Conservation (phyloP, 352 stramenopile species). For the Phytophthora quininea region DNA sequence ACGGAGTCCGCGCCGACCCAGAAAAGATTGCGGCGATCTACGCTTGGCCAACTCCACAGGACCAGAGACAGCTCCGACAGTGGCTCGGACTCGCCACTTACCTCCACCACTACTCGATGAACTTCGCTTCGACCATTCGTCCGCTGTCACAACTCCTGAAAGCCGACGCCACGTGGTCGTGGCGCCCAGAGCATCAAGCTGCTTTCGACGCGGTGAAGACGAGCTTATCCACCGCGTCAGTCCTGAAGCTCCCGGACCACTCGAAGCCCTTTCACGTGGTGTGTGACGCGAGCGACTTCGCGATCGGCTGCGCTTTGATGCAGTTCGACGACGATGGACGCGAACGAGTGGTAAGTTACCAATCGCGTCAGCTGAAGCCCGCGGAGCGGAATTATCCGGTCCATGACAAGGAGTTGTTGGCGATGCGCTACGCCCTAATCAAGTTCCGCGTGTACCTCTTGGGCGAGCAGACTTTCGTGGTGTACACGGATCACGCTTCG, state of each 20-base stretch:
- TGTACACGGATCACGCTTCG: neutral
- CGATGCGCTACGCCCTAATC: neutral
- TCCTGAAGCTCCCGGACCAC: conserved; percentile 18
- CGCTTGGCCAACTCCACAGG: neutral
- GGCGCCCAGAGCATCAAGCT: conserved; percentile 14
- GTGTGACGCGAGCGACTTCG: conserved; percentile 3
- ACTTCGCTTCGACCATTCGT: conserved; percentile 12
- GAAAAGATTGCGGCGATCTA: conserved; percentile 18
- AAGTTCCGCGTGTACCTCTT: neutral
- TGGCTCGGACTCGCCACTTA: conserved; percentile 15
- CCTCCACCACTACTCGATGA: conserved; percentile 25
- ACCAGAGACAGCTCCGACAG: neutral
- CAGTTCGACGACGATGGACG: neutral
- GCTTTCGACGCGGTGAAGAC: conserved; percentile 22
- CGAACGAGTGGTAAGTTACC: neutral
- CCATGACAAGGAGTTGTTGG: neutral
- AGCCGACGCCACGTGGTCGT: conserved; percentile 5
- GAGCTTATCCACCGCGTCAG: neutral
- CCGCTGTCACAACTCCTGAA: conserved; percentile 22
- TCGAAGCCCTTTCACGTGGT: conserved; percentile 26
- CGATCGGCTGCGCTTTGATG: neutral
- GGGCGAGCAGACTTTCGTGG: neutral
- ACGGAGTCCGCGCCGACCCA: conserved; percentile 8
- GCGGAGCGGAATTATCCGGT: neutral
- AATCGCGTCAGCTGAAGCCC: neutral